Percentiles rank a stretch among this genome's conserved stretches.
Evolutionary conservation across 441 rosid genomes (phyloP).

Genomic region (Pelargonium exstipulatum): DNA sequence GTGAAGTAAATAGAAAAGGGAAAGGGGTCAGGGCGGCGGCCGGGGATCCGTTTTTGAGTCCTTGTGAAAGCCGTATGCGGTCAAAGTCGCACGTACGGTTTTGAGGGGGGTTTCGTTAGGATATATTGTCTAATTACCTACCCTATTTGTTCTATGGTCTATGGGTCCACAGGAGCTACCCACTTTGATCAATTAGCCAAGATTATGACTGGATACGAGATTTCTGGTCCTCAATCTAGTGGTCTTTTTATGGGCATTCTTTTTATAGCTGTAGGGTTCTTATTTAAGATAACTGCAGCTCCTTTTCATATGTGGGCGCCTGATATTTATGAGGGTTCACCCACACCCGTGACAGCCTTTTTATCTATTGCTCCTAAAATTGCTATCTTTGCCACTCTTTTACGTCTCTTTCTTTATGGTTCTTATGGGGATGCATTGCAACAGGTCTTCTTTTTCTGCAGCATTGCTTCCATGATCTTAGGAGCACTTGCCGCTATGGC

Average conservation of each 20-base stretch:
- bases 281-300: background rate
- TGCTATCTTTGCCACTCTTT: background rate
- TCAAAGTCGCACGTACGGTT: too few relatives aligned
- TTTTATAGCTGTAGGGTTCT: background rate
- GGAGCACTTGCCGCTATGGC: constrained; percentile 12
- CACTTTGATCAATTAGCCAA: constrained; percentile 14
- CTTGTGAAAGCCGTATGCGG: too few relatives aligned
- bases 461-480: constrained; percentile 17
- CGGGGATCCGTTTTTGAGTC: too few relatives aligned
- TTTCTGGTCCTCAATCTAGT: too few relatives aligned
- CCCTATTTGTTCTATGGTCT: constrained; percentile 20
- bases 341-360: constrained; percentile 9
- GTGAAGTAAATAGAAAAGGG: too few relatives aligned
- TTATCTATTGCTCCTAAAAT: constrained; percentile 14
- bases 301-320: constrained; percentile 12
- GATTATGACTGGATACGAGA: background rate
- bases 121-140: background rate
- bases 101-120: too few relatives aligned
- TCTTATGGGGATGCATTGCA: background rate
- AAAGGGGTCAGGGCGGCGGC: too few relatives aligned
- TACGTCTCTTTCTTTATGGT: constrained; percentile 4
- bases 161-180: constrained; percentile 15
- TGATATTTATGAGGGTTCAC: constrained; percentile 13
- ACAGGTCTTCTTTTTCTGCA: constrained; percentile 3
- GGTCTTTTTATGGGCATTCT: too few relatives aligned